Base-by-base conservation (phyloP, 441 rosid species). In the Syzygium malaccense region DNA sequence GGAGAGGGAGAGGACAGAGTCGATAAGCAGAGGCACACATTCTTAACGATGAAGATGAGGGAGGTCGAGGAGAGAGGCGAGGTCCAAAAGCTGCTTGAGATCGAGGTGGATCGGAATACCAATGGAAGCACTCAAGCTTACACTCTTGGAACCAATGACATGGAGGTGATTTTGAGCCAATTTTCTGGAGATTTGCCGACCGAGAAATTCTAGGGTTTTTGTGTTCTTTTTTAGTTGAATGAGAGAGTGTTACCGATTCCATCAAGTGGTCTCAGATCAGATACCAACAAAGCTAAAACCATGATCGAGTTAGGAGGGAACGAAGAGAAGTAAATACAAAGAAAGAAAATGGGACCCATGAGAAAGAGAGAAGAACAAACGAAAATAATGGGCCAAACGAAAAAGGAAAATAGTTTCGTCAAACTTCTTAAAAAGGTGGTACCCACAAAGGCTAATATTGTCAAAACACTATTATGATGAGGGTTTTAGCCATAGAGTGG, bases 71-170 rank as follows among this genome's bases (percentile, higher is more conserved):
- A 88, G 66, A 94, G 96, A 92, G 96, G 95, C 26, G 95, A 94
- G 58, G 85, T 87, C 48, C 60, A 95, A 87, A 95, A 91, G 91
- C 85, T 54, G 88, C 92, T 95, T 15, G 99, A 96, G 90, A 92
- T 95, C 66, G 96, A 97, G 80, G 84, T 96, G 37, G 98, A 96
- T 92, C 92, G 95, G 30, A 95, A 87, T 95, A 90, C 87, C 87
- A 96, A 86, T 87, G 94, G 89, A 95, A 95, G 90, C 93, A 95
- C 95, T 95, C 86, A 93, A 93, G 56, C 90, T 92, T 56, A 91
- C 89, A 87, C 93, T 94, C 54, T n/a, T 13, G 30, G 58, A 37
- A 4, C 26, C 20, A 3, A 30, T 19, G n/a, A 86, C 18, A 54
- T 66, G 45, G 28, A 9, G 12, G 48, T 58, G 30, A 58, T 58